Evolutionary conservation across 2,329 filamentous ascomycete genomes (phyloP), one percentile per base, ranked within the genome.

Genomic region (Ceratocystis papillata): DNA sequence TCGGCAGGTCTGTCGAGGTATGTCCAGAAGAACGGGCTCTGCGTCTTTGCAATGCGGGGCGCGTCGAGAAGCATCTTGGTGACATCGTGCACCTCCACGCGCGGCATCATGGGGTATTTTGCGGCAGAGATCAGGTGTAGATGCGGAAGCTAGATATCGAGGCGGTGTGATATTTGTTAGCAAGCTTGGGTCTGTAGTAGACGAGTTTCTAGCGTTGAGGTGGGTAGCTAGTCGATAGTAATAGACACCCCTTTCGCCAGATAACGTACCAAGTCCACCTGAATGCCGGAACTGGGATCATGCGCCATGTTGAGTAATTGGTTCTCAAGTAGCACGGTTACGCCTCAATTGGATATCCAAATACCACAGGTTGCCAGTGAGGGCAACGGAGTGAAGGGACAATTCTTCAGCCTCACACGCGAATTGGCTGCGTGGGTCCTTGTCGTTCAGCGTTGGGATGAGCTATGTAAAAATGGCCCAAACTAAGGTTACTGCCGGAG

Each of bases 21-120:
- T 59, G 88, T 92, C 93, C 93, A 99, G 76, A 87, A 89, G 81
- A 99, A 92, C 2, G 93, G 85, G 62, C 91, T 87, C 69, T 86
- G 81, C 73, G 95, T 88, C 75, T 90, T 89, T 71, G 92, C 88
- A 69, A 96, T 88, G 73, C 89, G 87, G 7, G 92, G 90, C 48
- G 91, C 92, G 72, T 86, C 84, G 73, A 92, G 81, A 68, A 97
- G 83, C 81, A 90, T 93, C 72, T 89, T 87, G 68, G 90, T 87
- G 30, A 93, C 89, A 70, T 92, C 88, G 67, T 88, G 83, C 37
- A 89, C 80, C 71, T 87, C 84, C 70, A 96, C 80, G 64, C 84
- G 82, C 63, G 85, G 84, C 72, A 88, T 84, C 68, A 83, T 77
- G 1, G 93, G 89, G 75, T 92, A 96, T 72, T 87, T 84, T 74